Percentiles rank a stretch among this genome's conserved stretches.
Evolutionary conservation across 2,329 filamentous ascomycete genomes (phyloP).

Genomic region (Beauveria sp.): DNA sequence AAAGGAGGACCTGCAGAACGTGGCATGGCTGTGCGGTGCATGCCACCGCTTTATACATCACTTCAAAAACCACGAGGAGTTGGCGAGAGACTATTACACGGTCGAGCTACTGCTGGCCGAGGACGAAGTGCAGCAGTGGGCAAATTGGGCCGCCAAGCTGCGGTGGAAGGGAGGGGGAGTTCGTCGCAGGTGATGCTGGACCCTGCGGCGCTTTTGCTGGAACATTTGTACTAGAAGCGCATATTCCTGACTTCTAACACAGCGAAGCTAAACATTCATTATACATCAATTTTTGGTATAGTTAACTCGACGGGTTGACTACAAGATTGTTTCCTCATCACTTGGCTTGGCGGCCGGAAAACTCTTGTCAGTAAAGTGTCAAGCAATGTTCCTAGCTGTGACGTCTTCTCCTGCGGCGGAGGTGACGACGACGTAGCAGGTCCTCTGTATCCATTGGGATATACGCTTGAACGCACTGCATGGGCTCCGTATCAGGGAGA

Average conservation of each 20-base stretch:
- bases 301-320: too few relatives aligned
- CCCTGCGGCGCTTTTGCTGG: background rate
- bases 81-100: constrained; percentile 66
- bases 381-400: too few relatives aligned
- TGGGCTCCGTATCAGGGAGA: background rate
- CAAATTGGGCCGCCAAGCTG: constrained; percentile 63
- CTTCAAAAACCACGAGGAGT: constrained; percentile 66
- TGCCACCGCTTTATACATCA: constrained; percentile 79
- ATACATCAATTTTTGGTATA: too few relatives aligned
- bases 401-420: too few relatives aligned
- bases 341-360: too few relatives aligned
- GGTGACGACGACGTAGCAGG: too few relatives aligned
- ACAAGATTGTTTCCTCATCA: too few relatives aligned
- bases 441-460: background rate
- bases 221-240: background rate
- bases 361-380: too few relatives aligned
- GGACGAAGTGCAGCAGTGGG: constrained; percentile 66
- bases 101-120: constrained; percentile 62
- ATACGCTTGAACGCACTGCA: background rate
- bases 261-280: background rate
- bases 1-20: constrained; percentile 66
- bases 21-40: constrained; percentile 78
- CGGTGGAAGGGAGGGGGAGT: constrained; percentile 57
- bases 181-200: background rate
- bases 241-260: background rate